A percentile compares a stretch with the other conserved stretches of the same genome.
These are phyloP conservation scores for Chalaropsis thielavioides DNA, from an alignment of 2,329 filamentous ascomycete genomes.

Conservation along the genomic window DNA sequence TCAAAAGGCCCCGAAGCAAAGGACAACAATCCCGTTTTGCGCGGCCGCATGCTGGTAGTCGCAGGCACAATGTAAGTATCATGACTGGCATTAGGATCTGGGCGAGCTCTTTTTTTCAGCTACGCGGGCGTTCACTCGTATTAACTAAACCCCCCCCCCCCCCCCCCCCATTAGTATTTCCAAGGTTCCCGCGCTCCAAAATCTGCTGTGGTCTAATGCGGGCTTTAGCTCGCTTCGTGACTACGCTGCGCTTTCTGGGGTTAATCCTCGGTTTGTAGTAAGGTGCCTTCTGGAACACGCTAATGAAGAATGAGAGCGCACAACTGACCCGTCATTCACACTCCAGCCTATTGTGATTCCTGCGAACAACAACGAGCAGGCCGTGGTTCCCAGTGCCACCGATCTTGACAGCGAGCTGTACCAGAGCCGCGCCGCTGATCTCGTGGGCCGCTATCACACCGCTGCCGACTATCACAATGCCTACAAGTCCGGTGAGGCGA, in stretches of 20 bases:
- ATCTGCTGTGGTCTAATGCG: slow-evolving; percentile 17
- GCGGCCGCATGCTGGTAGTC: slow-evolving; percentile 48
- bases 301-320: background rate
- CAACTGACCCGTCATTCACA: background rate
- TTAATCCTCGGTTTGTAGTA: slow-evolving; percentile 13
- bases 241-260: slow-evolving; percentile 4
- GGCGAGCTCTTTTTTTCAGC: background rate
- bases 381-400: slow-evolving; percentile 24
- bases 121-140: background rate
- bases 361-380: slow-evolving; percentile 26
- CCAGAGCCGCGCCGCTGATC: slow-evolving; percentile 28
- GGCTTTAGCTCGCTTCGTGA: slow-evolving; percentile 16
- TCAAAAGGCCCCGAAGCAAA: slow-evolving; percentile 25
- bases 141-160: no score
- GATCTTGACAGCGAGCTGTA: slow-evolving; percentile 31
- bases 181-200: background rate
- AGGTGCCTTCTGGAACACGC: slow-evolving; percentile 17
- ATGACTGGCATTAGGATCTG: background rate
- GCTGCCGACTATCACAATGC: slow-evolving; percentile 62
- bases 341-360: slow-evolving; percentile 43
- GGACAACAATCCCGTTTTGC: slow-evolving; percentile 54
- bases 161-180: background rate
- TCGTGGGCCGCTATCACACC: slow-evolving; percentile 47
- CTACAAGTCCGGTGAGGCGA: slow-evolving; percentile 54
- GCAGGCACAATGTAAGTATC: slow-evolving; percentile 44